These are phyloP conservation scores for Camellia oleifera DNA, from an alignment of 179 eudicot species.

Conservation along the genomic window DNA sequence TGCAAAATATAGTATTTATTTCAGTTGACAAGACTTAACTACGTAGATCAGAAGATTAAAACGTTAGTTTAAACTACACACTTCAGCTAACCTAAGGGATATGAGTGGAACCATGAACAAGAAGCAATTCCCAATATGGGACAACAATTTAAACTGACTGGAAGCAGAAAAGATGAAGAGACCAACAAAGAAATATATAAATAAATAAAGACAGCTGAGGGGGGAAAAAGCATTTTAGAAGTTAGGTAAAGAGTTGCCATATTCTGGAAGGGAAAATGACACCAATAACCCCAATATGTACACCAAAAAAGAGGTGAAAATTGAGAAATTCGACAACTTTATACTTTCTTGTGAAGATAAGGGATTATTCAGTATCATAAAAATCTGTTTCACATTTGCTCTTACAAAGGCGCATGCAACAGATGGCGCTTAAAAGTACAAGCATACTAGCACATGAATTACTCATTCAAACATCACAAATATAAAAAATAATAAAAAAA, in stretches of 20 bases:
- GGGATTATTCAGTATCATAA: neutral
- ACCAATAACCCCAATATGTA: neutral
- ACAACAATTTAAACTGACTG: slow-evolving; percentile 1
- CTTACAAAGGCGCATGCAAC: neutral
- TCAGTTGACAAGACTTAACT: neutral
- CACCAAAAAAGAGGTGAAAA: neutral
- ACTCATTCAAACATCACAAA: neutral
- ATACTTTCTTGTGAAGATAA: neutral
- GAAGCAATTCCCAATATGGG: neutral
- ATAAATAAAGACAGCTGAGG: neutral
- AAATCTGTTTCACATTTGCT: neutral
- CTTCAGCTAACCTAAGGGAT: neutral
- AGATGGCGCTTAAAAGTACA: neutral
- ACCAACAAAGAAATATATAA: neutral
- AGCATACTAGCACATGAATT: neutral
- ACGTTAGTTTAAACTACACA: neutral
- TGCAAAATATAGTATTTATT: neutral
- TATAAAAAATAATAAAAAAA: too few relatives aligned
- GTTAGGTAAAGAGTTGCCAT: neutral
- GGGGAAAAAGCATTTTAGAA: neutral
- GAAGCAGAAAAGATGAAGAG: neutral
- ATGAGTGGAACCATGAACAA: neutral
- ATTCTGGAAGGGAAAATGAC: slow-evolving; percentile 7
- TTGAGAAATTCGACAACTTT: neutral
- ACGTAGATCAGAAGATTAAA: neutral